Evolutionary conservation across 768 basidiomycete species (phyloP).

Genomic region (Trametes cubensis): DNA sequence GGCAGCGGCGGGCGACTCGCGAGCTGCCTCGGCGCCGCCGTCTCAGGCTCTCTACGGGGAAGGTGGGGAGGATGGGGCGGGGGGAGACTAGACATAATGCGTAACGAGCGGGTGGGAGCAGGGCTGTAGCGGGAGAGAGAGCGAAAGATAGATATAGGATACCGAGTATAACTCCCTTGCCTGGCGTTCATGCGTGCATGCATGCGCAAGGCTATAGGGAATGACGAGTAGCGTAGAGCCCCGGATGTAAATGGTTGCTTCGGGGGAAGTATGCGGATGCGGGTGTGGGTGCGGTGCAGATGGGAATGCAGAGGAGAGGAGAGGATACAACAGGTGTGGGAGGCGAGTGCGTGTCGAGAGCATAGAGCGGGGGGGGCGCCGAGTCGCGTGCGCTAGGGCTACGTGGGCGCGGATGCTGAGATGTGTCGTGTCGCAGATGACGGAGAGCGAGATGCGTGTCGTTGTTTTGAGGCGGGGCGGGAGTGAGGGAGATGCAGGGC

Average conservation of each 20-base stretch:
- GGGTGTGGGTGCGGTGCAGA: too few species aligned
- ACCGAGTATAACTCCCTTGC: background rate
- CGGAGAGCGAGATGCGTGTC: background rate
- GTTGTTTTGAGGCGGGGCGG: background rate
- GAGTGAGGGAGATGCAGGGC: background rate
- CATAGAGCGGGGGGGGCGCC: constrained; percentile 4
- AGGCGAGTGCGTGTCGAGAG: constrained; percentile 1
- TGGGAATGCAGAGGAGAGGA: background rate
- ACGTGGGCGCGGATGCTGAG: background rate
- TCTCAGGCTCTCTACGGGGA: too few species aligned
- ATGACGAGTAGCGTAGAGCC: too few species aligned
- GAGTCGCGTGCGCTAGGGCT: background rate
- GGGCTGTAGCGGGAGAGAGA: background rate
- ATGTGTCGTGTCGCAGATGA: constrained; percentile 7
- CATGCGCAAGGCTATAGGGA: too few species aligned
- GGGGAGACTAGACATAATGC: background rate
- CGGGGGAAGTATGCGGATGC: background rate
- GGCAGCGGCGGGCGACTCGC: too few species aligned
- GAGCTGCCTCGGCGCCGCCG: too few species aligned
- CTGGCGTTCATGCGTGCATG: too few species aligned
- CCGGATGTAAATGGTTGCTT: too few species aligned
- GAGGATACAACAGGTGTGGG: background rate
- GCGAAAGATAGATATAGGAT: background rate
- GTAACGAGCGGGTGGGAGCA: constrained; percentile 6
- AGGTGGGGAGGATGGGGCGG: too few species aligned